phyloP scores from a whole-genome alignment of 495 filamentous ascomycete species.

The Margaritispora aquatica region DNA sequence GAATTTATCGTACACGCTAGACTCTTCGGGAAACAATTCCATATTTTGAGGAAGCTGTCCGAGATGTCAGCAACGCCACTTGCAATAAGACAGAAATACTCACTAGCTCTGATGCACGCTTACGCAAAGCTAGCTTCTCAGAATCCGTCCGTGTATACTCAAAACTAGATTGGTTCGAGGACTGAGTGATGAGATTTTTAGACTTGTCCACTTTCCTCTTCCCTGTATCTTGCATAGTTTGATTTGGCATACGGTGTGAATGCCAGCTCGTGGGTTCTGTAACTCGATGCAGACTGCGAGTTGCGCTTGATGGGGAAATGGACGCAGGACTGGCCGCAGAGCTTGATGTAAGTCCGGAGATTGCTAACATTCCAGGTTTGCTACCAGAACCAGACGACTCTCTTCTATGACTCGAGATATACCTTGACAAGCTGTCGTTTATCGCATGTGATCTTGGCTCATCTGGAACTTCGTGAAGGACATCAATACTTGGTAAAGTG shows the following conservation, averaged over 20 bases:
- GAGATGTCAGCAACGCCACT: background rate
- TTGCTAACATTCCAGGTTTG: background rate
- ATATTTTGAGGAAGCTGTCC: background rate
- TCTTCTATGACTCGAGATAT: background rate
- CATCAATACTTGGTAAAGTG: background rate
- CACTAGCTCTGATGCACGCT: background rate
- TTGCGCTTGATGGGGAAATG: background rate
- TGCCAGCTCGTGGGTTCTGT: background rate
- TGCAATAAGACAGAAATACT: background rate
- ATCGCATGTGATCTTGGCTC: background rate
- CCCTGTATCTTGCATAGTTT: too few species aligned
- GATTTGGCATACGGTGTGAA: background rate
- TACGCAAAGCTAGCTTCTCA: background rate
- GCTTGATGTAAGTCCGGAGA: background rate
- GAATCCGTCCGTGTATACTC: background rate
- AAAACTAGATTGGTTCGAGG: background rate
- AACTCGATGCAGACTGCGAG: background rate
- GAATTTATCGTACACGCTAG: conserved; percentile 2
- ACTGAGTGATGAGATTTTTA: background rate
- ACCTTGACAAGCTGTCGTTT: background rate
- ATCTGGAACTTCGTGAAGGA: background rate
- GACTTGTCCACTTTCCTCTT: too few species aligned
- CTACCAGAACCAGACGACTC: background rate
- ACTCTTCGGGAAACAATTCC: background rate
- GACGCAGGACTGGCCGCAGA: background rate